Percentiles rank a stretch among this genome's conserved stretches.
Conservation (phyloP, 331 rosid species). For the Saraca asoca region DNA sequence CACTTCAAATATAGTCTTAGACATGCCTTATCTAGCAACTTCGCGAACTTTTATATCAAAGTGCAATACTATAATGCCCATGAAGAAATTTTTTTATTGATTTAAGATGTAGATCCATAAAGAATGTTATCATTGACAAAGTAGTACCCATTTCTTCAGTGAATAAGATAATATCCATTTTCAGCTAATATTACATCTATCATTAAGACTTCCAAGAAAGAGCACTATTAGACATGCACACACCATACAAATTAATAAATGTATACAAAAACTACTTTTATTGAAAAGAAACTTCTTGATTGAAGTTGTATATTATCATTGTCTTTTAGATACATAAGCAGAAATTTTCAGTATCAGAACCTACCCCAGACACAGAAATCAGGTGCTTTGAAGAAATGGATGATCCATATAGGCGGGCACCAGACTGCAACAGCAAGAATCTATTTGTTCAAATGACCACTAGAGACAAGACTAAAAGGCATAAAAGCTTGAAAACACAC, state of each 20-base stretch:
- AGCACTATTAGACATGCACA: constrained; percentile 12
- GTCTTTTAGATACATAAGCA: constrained; percentile 5
- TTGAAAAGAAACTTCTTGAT: not conserved
- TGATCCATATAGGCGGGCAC: constrained; percentile 92
- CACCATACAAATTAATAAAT: not conserved
- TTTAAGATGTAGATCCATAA: not conserved
- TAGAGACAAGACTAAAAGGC: not conserved
- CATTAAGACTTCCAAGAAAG: not conserved
- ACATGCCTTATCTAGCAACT: constrained; percentile 8
- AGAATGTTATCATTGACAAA: not conserved
- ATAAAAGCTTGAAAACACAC: not conserved
- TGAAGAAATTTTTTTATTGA: not conserved
- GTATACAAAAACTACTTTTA: not conserved
- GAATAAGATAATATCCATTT: too few species aligned
- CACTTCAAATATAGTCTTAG: not conserved
- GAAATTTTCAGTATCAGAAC: constrained; percentile 33
- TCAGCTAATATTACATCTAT: constrained; percentile 6
- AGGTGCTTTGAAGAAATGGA: constrained; percentile 78
- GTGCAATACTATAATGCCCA: not conserved
- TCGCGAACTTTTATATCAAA: constrained; percentile 7
- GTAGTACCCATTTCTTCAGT: too few species aligned
- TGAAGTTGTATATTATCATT: not conserved
- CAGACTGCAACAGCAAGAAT: constrained; percentile 59
- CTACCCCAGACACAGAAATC: constrained; percentile 92
- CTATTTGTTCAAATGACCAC: constrained; percentile 26